These are phyloP conservation scores for Lipomyces yamanashiensis DNA, from an alignment of 805 yeast species.

Conservation along the genomic window DNA sequence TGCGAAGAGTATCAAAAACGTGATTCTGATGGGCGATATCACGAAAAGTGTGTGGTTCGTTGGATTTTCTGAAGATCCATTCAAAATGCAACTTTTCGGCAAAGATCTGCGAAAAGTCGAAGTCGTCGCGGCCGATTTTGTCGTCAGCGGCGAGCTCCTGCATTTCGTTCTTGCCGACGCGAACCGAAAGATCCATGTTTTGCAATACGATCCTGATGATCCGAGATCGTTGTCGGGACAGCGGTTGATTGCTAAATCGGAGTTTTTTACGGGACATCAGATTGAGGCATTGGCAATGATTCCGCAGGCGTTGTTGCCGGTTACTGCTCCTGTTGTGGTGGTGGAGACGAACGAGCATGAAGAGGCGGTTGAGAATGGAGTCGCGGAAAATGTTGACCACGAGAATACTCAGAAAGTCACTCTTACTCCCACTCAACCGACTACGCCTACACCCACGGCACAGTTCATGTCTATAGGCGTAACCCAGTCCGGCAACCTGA, in stretches of 20 bases:
- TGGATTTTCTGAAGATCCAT: constrained; percentile 96
- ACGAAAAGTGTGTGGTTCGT: constrained; percentile 75
- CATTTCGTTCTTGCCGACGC: constrained; percentile 71
- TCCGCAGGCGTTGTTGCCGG: constrained; percentile 37
- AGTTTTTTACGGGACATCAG: constrained; percentile 68
- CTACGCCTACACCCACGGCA: neutral
- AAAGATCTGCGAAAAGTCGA: constrained; percentile 70
- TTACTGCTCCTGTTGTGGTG: neutral
- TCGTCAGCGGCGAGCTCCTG: constrained; percentile 71
- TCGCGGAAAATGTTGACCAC: neutral
- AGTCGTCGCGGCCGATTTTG: constrained; percentile 74
- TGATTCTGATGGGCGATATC: constrained; percentile 80
- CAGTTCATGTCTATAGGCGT: constrained; percentile 65
- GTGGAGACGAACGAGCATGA: neutral
- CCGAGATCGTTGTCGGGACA: constrained; percentile 82
- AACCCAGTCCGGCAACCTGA: constrained; percentile 78
- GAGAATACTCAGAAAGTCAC: neutral
- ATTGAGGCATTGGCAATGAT: constrained; percentile 41
- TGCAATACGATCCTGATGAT: constrained; percentile 92
- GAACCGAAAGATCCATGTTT: constrained; percentile 65
- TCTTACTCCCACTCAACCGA: too few relatives aligned
- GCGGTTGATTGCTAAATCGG: constrained; percentile 67
- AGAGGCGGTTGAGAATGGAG: constrained; percentile 13
- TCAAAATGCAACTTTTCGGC: constrained; percentile 76
- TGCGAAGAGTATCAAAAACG: constrained; percentile 79